These are phyloP conservation scores for Apiotrichum domesticum DNA, from an alignment of 1,284 basidiomycete species.

Conservation along the genomic window DNA sequence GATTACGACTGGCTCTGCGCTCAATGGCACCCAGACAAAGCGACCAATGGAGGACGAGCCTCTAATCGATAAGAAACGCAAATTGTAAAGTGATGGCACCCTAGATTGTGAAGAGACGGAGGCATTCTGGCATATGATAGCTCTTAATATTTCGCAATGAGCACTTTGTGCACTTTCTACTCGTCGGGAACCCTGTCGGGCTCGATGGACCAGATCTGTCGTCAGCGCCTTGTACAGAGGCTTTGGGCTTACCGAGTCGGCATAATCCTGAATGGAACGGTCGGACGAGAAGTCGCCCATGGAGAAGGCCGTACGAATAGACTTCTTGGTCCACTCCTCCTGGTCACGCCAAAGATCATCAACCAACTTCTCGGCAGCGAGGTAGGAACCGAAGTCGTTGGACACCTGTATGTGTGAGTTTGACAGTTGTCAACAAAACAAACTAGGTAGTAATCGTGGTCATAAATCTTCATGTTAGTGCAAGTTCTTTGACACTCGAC, in stretches of 20 bases:
- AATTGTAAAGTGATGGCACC: slow-evolving; percentile 3
- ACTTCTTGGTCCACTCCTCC: slow-evolving; percentile 83
- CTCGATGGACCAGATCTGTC: slow-evolving; percentile 40
- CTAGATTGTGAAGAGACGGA: too few relatives aligned
- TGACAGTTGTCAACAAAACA: too few relatives aligned
- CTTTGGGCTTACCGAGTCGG: slow-evolving; percentile 47
- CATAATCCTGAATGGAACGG: slow-evolving; percentile 81
- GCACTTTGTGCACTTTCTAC: not conserved
- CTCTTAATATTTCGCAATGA: not conserved
- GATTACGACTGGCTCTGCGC: too few relatives aligned
- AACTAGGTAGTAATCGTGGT: slow-evolving; percentile 62
- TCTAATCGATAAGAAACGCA: slow-evolving; percentile 18
- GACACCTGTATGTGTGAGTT: slow-evolving; percentile 38
- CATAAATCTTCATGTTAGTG: slow-evolving; percentile 22
- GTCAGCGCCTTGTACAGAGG: slow-evolving; percentile 2
- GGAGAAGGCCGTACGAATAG: slow-evolving; percentile 69
- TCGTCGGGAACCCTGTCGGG: slow-evolving; percentile 31
- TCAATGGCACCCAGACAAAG: not conserved
- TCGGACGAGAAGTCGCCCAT: slow-evolving; percentile 96
- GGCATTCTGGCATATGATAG: too few relatives aligned
- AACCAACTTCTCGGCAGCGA: slow-evolving; percentile 73
- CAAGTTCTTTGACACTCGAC: not conserved
- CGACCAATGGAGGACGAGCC: not conserved
- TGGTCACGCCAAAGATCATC: slow-evolving; percentile 76
- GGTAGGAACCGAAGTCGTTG: slow-evolving; percentile 85